A percentile compares a stretch with the other conserved stretches of the same genome.
phyloP scores from a whole-genome alignment of 352 stramenopile species.

The Pythium periplocum region DNA sequence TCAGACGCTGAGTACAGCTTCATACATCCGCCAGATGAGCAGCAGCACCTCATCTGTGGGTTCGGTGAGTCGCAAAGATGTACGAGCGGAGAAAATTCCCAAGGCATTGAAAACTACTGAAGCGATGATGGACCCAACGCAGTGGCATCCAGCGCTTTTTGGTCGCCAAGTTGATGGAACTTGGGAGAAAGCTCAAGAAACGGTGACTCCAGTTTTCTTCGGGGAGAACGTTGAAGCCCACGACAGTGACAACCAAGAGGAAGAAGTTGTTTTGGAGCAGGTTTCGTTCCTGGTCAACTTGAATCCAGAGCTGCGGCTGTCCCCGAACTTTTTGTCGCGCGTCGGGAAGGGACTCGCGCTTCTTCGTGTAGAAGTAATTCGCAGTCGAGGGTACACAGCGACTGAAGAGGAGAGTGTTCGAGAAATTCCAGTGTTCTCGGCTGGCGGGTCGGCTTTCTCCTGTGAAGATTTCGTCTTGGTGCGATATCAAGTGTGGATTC shows the following conservation, averaged over 20 bases:
- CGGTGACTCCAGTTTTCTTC: constrained; percentile 7
- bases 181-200: not conserved
- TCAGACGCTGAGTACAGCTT: constrained; percentile 22
- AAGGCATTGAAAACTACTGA: not conserved
- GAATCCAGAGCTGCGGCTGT: constrained; percentile 76
- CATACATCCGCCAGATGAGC: constrained; percentile 18
- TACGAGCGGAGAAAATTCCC: not conserved
- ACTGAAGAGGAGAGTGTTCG: not conserved
- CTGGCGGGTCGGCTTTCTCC: not conserved
- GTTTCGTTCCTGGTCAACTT: constrained; percentile 76
- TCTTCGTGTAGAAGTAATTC: constrained; percentile 53
- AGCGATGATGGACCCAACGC: not conserved
- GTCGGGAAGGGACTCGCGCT: constrained; percentile 77
- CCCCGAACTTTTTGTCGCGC: constrained; percentile 61
- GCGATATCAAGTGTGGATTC: constrained; percentile 69
- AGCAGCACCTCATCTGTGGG: not conserved
- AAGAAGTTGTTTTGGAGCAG: constrained; percentile 27
- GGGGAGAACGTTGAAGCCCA: not conserved
- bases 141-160: constrained; percentile 13
- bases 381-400: not conserved
- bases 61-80: not conserved
- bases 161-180: not conserved
- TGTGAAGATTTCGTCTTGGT: constrained; percentile 18
- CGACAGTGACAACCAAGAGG: not conserved
- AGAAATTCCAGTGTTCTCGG: not conserved